Evolutionary conservation across 2,329 filamentous ascomycete species (phyloP).

Genomic region (Fusarium scirpi): DNA sequence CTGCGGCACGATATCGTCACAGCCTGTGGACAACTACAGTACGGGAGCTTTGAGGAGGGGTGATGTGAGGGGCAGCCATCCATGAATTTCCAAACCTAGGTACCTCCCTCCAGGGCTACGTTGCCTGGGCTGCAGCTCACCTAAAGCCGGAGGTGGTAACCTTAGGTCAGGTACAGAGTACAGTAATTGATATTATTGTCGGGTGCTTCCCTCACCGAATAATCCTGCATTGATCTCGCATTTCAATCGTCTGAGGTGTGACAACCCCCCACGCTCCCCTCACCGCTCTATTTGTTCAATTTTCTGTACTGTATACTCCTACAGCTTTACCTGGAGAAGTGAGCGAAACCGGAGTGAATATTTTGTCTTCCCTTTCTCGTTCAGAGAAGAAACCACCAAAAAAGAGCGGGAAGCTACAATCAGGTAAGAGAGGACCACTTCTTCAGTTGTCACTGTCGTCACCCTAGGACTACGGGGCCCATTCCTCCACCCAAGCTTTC

Average conservation of each 20-base stretch:
- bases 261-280: conserved; percentile 21
- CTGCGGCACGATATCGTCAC: conserved; percentile 38
- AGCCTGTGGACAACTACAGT: conserved; percentile 6
- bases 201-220: conserved; percentile 23
- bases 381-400: neutral
- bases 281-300: conserved; percentile 30
- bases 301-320: neutral
- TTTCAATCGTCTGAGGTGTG: conserved; percentile 21
- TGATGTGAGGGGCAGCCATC: conserved; percentile 17
- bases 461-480: conserved; percentile 32
- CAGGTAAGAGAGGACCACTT: conserved; percentile 23
- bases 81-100: conserved; percentile 17
- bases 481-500: conserved; percentile 47
- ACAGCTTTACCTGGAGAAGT: neutral
- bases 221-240: conserved; percentile 33
- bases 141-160: neutral
- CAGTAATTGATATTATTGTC: neutral
- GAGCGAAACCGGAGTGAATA: conserved; percentile 26
- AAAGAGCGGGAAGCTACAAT: neutral
- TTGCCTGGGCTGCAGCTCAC: conserved; percentile 11
- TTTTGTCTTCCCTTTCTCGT: neutral
- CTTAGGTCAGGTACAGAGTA: conserved; percentile 17
- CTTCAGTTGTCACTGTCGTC: conserved; percentile 35
- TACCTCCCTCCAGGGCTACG: conserved; percentile 13
- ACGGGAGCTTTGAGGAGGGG: conserved; percentile 15